Percentiles rank a stretch among this genome's conserved stretches.
phyloP scores from a whole-genome alignment of 352 stramenopile genomes.

The Phytophthora pluvialis region DNA sequence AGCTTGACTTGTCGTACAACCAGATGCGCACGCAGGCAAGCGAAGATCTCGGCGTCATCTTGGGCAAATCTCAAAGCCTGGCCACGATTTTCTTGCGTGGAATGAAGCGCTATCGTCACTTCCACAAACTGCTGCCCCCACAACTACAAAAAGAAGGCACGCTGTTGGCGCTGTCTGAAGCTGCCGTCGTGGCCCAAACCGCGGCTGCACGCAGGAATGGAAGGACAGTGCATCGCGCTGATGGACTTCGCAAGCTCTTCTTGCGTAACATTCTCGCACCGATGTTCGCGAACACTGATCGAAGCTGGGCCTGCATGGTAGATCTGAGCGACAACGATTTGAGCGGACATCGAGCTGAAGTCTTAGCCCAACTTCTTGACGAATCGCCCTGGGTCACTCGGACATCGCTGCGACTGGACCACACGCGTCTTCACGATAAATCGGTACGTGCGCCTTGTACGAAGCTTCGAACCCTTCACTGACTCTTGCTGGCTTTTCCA shows the following conservation, averaged over 20 bases:
- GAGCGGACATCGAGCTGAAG: conserved; percentile 47
- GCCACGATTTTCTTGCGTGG: conserved; percentile 63
- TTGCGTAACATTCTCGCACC: conserved; percentile 62
- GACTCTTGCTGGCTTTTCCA: conserved; percentile 6
- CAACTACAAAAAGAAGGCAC: conserved; percentile 34
- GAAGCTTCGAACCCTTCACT: background rate
- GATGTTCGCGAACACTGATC: conserved; percentile 69
- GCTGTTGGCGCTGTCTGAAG: conserved; percentile 29
- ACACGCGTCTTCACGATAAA: conserved; percentile 61
- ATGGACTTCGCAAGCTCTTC: conserved; percentile 54
- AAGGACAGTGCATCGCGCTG: conserved; percentile 25
- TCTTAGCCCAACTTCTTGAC: conserved; percentile 60
- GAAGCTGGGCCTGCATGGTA: conserved; percentile 48
- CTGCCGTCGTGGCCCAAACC: conserved; percentile 32
- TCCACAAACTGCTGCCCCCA: conserved; percentile 29
- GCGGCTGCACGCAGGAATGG: conserved; percentile 25
- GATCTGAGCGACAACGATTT: conserved; percentile 85
- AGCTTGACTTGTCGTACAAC: conserved; percentile 79
- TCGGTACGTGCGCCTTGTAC: conserved; percentile 38
- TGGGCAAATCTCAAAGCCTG: conserved; percentile 72
- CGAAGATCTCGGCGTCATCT: conserved; percentile 58
- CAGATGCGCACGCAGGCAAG: conserved; percentile 59
- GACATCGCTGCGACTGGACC: conserved; percentile 62
- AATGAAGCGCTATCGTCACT: conserved; percentile 50
- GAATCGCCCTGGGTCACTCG: conserved; percentile 44